Evolutionary conservation across 2,329 filamentous ascomycete species (phyloP), one percentile per base, ranked within the genome.

Genomic region (Trichothecium sympodiale): DNA sequence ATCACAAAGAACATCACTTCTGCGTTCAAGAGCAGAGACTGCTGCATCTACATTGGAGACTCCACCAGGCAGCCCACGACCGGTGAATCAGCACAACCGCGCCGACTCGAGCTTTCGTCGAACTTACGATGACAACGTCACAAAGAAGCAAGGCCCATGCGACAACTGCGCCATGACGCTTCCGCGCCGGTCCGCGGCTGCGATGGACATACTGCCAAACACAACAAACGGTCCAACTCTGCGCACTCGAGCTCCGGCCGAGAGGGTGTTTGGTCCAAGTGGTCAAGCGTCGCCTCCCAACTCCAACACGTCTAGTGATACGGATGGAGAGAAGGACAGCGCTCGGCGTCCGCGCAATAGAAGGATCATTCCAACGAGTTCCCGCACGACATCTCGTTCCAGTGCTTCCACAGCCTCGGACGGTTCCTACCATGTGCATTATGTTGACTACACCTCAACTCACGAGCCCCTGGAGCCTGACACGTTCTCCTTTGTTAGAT

Each of bases 91-190:
- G 25, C 54, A 57, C 28, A 46, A 55, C 13, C 64, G 69, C 25
- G 65, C 67, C 39, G 74, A 78, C 40, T 74, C 73, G 17, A 71
- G 68, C 50, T 80, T 78, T 45, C 65, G 66, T 39, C 67, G 69
- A 47, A 80, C 75, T 1, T 80, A 80, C 43, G 74, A 79, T 45
- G 74, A 79, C 41, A 71, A 70, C n/a, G 74, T 76, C 17, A 77
- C 71, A 30, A 74, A 70, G 52, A 69, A 71, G 39, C 73, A 76
- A 35, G 72, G 69, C 7, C 76, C 77, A 16, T 82, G 77, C 51
- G 73, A 79, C 42, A 82, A 80, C 53, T 82, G 77, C 51, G 76
- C 77, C 39, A 67, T 82, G 47, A 81, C 76, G 1, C 56, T 82
- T 7, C 77, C 77, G 0, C 48, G 52, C 23, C 56, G 57, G 32